A percentile compares a stretch with the other conserved stretches of the same genome.
Conservation (phyloP, 495 filamentous ascomycete genomes). For the Penicillium goetzii region DNA sequence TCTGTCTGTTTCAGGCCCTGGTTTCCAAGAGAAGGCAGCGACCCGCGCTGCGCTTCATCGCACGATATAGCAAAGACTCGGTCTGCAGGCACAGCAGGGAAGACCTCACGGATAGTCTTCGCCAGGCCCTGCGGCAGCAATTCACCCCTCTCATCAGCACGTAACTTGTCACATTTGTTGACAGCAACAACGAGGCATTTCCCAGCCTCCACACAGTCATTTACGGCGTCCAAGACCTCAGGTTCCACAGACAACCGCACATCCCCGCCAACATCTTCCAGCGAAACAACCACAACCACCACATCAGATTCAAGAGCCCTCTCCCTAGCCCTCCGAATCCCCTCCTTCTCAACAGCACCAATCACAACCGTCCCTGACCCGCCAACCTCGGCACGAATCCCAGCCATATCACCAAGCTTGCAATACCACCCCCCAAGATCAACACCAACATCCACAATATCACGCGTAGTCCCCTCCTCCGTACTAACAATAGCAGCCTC, state of each 20-base stretch:
- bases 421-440: conserved; percentile 90
- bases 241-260: conserved; percentile 53
- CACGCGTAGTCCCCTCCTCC: conserved; percentile 90
- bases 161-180: conserved; percentile 78
- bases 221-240: conserved; percentile 61
- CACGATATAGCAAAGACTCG: conserved; percentile 74
- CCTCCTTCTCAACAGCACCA: conserved; percentile 83
- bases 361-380: conserved; percentile 41
- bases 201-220: conserved; percentile 56
- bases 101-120: conserved; percentile 31
- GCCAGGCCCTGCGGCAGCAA: conserved; percentile 25
- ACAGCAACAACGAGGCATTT: conserved; percentile 70
- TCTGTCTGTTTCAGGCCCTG: conserved; percentile 35
- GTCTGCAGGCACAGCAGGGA: conserved; percentile 42
- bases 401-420: conserved; percentile 89
- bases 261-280: conserved; percentile 53
- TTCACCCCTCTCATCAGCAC: conserved; percentile 12
- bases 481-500: conserved; percentile 93
- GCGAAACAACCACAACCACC: conserved; percentile 75
- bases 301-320: conserved; percentile 85
- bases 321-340: conserved; percentile 82
- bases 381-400: conserved; percentile 60
- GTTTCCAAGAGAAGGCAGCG: background rate
- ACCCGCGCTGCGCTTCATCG: conserved; percentile 40
- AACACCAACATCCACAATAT: conserved; percentile 89